A percentile compares a stretch with the other conserved stretches of the same genome.
Conservation (phyloP, 2,329 filamentous ascomycete species). For the Rasamsonia emersonii region DNA sequence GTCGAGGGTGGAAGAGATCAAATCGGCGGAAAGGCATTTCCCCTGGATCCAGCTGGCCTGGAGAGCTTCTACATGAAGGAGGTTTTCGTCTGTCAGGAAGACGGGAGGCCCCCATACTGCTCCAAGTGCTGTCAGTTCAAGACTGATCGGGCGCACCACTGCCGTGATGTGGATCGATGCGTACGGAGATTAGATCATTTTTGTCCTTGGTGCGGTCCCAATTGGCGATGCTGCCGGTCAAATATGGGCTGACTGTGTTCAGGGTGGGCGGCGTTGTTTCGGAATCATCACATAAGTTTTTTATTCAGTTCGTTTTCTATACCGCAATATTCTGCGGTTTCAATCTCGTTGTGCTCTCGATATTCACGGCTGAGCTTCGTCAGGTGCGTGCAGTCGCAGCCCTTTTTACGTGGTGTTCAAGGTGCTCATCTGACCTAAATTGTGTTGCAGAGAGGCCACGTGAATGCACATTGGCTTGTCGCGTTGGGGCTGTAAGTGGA, state of each 20-base stretch:
- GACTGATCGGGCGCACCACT: slow-evolving; percentile 79
- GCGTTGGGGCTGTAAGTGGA: slow-evolving; percentile 51
- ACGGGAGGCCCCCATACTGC: slow-evolving; percentile 84
- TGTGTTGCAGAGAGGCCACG: slow-evolving; percentile 20
- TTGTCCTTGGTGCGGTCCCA: slow-evolving; percentile 62
- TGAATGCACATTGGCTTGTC: slow-evolving; percentile 57
- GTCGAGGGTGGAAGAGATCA: slow-evolving; percentile 19
- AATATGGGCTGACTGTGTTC: too few relatives aligned
- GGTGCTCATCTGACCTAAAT: slow-evolving; percentile 14
- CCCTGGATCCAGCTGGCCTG: slow-evolving; percentile 57
- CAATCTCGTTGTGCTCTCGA: slow-evolving; percentile 54
- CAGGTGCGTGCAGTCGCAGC: slow-evolving; percentile 27
- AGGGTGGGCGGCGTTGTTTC: slow-evolving; percentile 89
- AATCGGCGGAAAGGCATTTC: slow-evolving; percentile 17
- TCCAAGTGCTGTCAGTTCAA: slow-evolving; percentile 79
- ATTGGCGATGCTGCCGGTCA: too few relatives aligned
- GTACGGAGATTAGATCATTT: slow-evolving; percentile 91
- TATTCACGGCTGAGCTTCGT: slow-evolving; percentile 52
- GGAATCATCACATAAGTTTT: slow-evolving; percentile 84
- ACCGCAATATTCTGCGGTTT: slow-evolving; percentile 59
- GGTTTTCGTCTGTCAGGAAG: slow-evolving; percentile 71
- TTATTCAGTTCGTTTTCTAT: slow-evolving; percentile 78
- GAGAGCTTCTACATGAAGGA: slow-evolving; percentile 74
- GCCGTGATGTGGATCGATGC: slow-evolving; percentile 70
- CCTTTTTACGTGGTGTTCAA: slow-evolving; percentile 2